Evolutionary conservation across 2,329 filamentous ascomycete genomes (phyloP), one percentile per base, ranked within the genome.

Genomic region (Trichoderma pleuroti): DNA sequence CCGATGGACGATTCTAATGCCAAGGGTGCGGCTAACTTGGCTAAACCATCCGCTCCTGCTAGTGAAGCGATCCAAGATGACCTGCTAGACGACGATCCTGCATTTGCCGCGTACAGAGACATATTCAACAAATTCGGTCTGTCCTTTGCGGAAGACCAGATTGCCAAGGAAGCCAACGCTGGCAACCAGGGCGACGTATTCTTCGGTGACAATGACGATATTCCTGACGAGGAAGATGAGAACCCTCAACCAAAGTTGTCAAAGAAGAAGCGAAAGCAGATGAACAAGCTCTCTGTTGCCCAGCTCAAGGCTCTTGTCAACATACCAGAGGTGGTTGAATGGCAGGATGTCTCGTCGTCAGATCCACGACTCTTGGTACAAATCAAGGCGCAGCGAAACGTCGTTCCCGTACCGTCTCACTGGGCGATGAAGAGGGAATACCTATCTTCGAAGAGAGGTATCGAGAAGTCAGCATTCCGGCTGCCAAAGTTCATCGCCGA

Each of bases 401-500:
- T 98, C 30, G 94, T 99, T 1, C 96, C 96, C 1, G 96, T 99
- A 1, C 96, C 96, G 2, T 86, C 87, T 5, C 96, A 99, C 80
- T 99, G 96, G 96, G 94, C 93, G 0, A 84, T 99, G 70, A 99
- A 99, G 84, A 90, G 96, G 74, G 96, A 99, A 80, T 99, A 99
- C 78, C 86, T 99, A 4, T 98, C 95, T 1, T 98, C 94, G 57
- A 99, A 99, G 82, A 89, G 96, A 72, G 96, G 96, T 82, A 93
- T 99, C 72, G 96, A 99, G 81, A 99, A 99, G 82, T 88, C 95
- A 0, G 91, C 94, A 0, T 99, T 98, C 80, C 88, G 93, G 30
- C 87, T 99, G 18, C 96, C 96, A 1, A 96, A 95, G 76, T 99
- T 98, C 80, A 99, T 99, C 74, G 92, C 95, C 76, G 96, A 98